A percentile compares a stretch with the other conserved stretches of the same genome.
Evolutionary conservation across 73 alveolate genomes (phyloP).

Genomic region (Symbiodinium pilosum): DNA sequence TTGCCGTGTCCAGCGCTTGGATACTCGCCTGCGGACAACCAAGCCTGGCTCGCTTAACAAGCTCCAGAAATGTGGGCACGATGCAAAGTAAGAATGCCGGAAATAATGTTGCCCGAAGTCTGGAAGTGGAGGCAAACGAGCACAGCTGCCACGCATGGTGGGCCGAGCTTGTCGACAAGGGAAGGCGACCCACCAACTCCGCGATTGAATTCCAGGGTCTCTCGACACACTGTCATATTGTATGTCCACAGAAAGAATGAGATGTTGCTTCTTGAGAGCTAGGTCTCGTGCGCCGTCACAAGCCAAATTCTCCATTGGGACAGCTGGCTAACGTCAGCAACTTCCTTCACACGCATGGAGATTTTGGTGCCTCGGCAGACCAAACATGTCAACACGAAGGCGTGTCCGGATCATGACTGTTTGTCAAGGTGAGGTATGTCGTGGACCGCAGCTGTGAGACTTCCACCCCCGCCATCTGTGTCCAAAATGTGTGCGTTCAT

Average conservation of each 20-base stretch:
- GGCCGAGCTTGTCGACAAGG: neutral
- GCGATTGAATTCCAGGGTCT: neutral
- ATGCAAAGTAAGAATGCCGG: no score
- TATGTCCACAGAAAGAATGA: neutral
- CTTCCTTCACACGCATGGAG: conserved; percentile 56
- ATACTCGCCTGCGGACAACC: no score
- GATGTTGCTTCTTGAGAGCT: neutral
- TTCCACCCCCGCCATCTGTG: no score
- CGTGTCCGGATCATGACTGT: no score
- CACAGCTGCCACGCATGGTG: neutral
- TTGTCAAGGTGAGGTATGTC: neutral
- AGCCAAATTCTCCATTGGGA: conserved; percentile 54
- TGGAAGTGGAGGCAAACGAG: neutral
- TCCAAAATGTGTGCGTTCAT: neutral
- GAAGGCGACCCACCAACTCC: neutral
- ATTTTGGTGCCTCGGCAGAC: conserved; percentile 15
- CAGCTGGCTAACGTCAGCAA: conserved; percentile 51
- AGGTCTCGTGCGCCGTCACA: conserved; percentile 36
- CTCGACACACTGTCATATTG: neutral
- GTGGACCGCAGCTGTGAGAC: neutral
- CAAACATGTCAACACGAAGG: no score
- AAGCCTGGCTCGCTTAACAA: neutral
- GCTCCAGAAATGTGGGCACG: neutral
- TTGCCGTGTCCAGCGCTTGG: no score
- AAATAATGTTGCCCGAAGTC: no score